These are phyloP conservation scores for Magnusiomyces paraingens DNA, from an alignment of 1,139 yeast genomes.

Conservation along the genomic window DNA sequence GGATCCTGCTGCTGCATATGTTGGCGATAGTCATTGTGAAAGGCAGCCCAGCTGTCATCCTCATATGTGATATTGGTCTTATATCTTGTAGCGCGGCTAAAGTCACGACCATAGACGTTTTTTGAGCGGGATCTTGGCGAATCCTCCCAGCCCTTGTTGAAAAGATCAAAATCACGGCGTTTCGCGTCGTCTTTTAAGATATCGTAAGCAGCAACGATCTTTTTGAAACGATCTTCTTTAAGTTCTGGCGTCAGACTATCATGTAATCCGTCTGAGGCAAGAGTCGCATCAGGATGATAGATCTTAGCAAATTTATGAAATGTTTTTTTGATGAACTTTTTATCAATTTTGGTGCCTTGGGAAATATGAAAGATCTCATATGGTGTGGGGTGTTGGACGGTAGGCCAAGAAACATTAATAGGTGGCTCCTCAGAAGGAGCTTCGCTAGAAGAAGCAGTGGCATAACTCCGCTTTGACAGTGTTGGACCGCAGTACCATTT, in stretches of 20 bases:
- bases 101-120: slow-evolving; percentile 15
- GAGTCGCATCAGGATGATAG: slow-evolving; percentile 75
- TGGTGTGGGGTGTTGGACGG: slow-evolving; percentile 55
- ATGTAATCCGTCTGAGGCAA: slow-evolving; percentile 7
- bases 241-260: slow-evolving; percentile 16
- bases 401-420: slow-evolving; percentile 48
- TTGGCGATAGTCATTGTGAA: slow-evolving; percentile 14
- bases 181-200: slow-evolving; percentile 53
- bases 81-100: slow-evolving; percentile 10
- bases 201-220: slow-evolving; percentile 67
- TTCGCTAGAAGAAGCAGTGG: background rate
- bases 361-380: slow-evolving; percentile 59
- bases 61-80: slow-evolving; percentile 16
- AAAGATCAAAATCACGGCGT: slow-evolving; percentile 39
- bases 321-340: slow-evolving; percentile 42
- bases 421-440: slow-evolving; percentile 6
- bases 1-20: slow-evolving; percentile 21
- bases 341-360: slow-evolving; percentile 34
- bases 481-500: too few relatives aligned
- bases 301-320: slow-evolving; percentile 66
- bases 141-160: slow-evolving; percentile 15
- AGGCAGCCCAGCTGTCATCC: slow-evolving; percentile 24
- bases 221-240: slow-evolving; percentile 51
- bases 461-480: background rate
- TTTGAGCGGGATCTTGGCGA: slow-evolving; percentile 33